Percentiles rank a stretch among this genome's conserved stretches.
Conservation (phyloP, 1,284 basidiomycete species). For the Microbotryomycetes sp. region DNA sequence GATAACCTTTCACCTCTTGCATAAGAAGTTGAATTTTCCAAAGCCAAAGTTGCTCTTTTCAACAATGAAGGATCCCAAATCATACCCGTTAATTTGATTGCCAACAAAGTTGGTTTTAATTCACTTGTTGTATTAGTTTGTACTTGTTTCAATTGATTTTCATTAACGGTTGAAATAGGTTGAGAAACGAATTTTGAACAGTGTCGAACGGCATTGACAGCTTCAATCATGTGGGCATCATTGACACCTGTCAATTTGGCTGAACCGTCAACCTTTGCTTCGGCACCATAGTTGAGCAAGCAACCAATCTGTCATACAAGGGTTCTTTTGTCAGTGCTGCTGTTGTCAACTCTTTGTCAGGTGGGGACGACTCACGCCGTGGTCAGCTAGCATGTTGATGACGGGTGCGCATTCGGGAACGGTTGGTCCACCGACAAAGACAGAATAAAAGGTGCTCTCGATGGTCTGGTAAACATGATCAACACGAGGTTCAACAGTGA, state of each 20-base stretch:
- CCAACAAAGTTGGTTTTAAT: slow-evolving; percentile 32
- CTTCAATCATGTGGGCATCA: slow-evolving; percentile 20
- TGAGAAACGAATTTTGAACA: slow-evolving; percentile 24
- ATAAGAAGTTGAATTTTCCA: slow-evolving; percentile 16
- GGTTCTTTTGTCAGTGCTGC: background rate
- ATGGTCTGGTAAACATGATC: slow-evolving; percentile 21
- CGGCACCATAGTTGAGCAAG: slow-evolving; percentile 38
- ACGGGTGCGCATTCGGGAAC: slow-evolving; percentile 28
- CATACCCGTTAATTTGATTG: slow-evolving; percentile 37
- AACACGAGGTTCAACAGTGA: background rate
- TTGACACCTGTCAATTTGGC: slow-evolving; percentile 15
- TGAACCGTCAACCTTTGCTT: slow-evolving; percentile 30
- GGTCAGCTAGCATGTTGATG: slow-evolving; percentile 20
- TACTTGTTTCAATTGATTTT: background rate
- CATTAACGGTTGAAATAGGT: background rate
- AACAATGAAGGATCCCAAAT: slow-evolving; percentile 33
- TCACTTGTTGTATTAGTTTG: background rate
- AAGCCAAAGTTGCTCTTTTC: slow-evolving; percentile 32
- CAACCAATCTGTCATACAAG: slow-evolving; percentile 26
- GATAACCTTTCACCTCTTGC: slow-evolving; percentile 11
- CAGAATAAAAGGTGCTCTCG: slow-evolving; percentile 35
- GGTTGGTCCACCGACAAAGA: slow-evolving; percentile 35
- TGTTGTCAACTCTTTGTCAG: background rate
- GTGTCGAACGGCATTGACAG: slow-evolving; percentile 26
- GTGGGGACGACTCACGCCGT: slow-evolving; percentile 13